phyloP scores from a whole-genome alignment of 2,329 filamentous ascomycete genomes.

The Venturia aucupariae region DNA sequence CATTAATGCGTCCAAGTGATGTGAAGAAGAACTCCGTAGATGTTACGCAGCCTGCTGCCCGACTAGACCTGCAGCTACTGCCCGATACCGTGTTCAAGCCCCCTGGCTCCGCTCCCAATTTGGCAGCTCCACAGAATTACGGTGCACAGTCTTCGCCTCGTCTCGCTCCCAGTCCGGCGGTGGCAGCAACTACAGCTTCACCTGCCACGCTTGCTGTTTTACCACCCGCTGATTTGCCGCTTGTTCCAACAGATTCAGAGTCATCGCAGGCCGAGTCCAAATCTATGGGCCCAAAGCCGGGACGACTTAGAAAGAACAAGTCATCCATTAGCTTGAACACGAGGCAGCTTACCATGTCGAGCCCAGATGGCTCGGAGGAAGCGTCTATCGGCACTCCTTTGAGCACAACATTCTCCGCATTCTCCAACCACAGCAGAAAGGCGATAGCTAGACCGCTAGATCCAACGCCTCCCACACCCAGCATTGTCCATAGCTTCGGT shows the following conservation, averaged over 20 bases:
- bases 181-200: slow-evolving; percentile 4
- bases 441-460: slow-evolving; percentile 47
- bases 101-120: neutral
- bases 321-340: slow-evolving; percentile 57
- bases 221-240: neutral
- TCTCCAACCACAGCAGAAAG: slow-evolving; percentile 26
- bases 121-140: neutral
- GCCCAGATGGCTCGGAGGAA: slow-evolving; percentile 54
- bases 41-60: slow-evolving; percentile 14
- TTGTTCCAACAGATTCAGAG: neutral
- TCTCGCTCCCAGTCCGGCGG: neutral
- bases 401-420: slow-evolving; percentile 54
- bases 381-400: slow-evolving; percentile 66
- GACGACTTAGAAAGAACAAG: slow-evolving; percentile 39
- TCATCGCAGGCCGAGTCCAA: neutral
- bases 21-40: neutral
- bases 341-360: slow-evolving; percentile 61
- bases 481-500: slow-evolving; percentile 34
- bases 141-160: neutral
- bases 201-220: slow-evolving; percentile 16
- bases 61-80: slow-evolving; percentile 9
- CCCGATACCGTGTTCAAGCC: slow-evolving; percentile 11
- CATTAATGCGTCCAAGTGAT: slow-evolving; percentile 19
- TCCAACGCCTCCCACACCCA: slow-evolving; percentile 57
- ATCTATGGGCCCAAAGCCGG: slow-evolving; percentile 3